Conservation (phyloP, 2,329 filamentous ascomycete species). For the Trichoderma hamatum region DNA sequence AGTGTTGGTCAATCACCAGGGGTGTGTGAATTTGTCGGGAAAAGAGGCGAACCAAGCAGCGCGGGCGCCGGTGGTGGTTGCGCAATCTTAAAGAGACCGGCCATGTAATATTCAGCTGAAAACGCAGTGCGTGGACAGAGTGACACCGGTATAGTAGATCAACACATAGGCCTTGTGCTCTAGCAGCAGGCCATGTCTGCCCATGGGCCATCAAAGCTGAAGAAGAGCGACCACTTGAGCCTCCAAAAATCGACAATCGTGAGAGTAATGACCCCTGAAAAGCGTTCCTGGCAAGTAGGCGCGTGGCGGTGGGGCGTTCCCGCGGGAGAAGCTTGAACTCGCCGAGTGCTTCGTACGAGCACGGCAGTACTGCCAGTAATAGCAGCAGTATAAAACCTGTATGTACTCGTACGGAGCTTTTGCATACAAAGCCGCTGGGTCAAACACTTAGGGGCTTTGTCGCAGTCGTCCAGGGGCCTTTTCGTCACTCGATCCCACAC, state of each 20-base stretch:
- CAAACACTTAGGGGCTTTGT: constrained; percentile 24
- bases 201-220: background rate
- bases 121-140: background rate
- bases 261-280: constrained; percentile 17
- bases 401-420: background rate
- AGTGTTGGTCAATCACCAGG: constrained; percentile 17
- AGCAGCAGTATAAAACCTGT: background rate
- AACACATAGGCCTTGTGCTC: background rate
- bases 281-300: constrained; percentile 23
- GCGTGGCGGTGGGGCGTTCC: constrained; percentile 26
- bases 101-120: constrained; percentile 1
- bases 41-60: constrained; percentile 5
- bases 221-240: background rate
- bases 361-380: background rate
- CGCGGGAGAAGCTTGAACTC: constrained; percentile 15
- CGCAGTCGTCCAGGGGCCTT: constrained; percentile 17
- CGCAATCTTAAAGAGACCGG: constrained; percentile 9
- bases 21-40: constrained; percentile 10
- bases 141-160: background rate
- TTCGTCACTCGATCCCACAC: constrained; percentile 18
- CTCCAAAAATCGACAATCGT: constrained; percentile 13
- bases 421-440: constrained; percentile 14
- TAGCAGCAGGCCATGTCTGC: background rate
- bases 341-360: constrained; percentile 14
- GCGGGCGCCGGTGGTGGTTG: constrained; percentile 8